These are phyloP conservation scores for Adenanthera pavonina DNA, from an alignment of 306 rosid species.

Conservation along the genomic window DNA sequence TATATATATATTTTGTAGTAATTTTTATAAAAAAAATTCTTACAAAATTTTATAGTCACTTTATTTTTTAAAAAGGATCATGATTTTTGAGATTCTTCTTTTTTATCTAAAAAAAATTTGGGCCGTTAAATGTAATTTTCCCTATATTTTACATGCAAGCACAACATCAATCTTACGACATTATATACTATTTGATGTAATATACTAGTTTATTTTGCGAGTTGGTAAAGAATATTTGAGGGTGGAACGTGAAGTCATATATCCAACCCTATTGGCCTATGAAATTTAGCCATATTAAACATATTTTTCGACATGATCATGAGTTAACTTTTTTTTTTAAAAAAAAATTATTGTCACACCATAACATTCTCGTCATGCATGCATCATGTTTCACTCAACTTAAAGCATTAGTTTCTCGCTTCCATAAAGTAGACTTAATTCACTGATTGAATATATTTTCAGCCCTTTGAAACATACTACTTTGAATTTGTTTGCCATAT, in stretches of 20 bases:
- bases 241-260: not conserved
- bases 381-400: not conserved
- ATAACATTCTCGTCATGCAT: not conserved
- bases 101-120: not conserved
- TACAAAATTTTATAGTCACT: too few relatives aligned
- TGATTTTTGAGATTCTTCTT: not conserved
- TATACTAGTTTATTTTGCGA: not conserved
- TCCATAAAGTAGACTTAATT: not conserved
- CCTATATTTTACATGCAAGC: constrained; percentile 29
- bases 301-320: not conserved
- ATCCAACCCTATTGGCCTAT: not conserved
- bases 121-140: not conserved
- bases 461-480: not conserved
- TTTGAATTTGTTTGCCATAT: not conserved
- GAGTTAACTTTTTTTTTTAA: not conserved
- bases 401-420: too few relatives aligned
- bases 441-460: not conserved
- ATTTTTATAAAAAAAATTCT: too few relatives aligned
- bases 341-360: not conserved
- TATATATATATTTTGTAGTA: too few relatives aligned
- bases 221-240: constrained; percentile 21
- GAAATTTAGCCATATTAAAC: not conserved
- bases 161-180: constrained; percentile 33
- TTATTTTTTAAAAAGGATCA: not conserved
- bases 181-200: constrained; percentile 31